Conservation (phyloP, 495 filamentous ascomycete genomes). For the Lasiosphaeria hispida region DNA sequence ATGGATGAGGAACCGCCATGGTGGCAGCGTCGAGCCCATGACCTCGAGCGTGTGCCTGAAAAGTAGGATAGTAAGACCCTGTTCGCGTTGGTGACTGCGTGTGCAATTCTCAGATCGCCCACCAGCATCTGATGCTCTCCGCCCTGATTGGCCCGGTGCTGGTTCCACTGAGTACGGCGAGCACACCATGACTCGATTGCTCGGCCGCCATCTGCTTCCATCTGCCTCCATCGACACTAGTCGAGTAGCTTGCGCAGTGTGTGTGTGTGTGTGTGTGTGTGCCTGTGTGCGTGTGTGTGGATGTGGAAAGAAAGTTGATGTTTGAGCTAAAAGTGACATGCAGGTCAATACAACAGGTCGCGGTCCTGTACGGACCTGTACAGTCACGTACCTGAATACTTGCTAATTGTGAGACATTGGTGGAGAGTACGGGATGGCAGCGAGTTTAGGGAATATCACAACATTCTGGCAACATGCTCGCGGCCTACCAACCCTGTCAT, state of each 20-base stretch:
- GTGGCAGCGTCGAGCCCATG: constrained; percentile 17
- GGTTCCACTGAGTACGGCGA: not conserved
- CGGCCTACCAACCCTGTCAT: constrained; percentile 4
- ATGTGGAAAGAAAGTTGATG: not conserved
- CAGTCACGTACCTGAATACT: no score
- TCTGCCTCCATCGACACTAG: not conserved
- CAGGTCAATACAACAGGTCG: not conserved
- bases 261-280: no score
- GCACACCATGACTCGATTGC: constrained; percentile 1
- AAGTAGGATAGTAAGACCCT: constrained; percentile 6
- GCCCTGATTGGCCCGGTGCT: constrained; percentile 14
- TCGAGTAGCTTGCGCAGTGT: no score
- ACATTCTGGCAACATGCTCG: constrained; percentile 33
- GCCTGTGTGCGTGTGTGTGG: no score
- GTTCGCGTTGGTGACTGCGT: constrained; percentile 1
- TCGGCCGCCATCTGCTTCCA: constrained; percentile 1
- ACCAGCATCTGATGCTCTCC: not conserved
- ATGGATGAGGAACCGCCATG: constrained; percentile 7
- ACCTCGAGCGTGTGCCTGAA: constrained; percentile 16
- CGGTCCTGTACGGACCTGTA: not conserved
- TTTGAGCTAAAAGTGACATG: not conserved
- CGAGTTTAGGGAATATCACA: constrained; percentile 27
- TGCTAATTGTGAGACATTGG: no score
- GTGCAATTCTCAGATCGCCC: constrained; percentile 9
- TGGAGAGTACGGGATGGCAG: constrained; percentile 9